Evolutionary conservation across 2,329 filamentous ascomycete species (phyloP).

Genomic region (Ophiostoma montium): DNA sequence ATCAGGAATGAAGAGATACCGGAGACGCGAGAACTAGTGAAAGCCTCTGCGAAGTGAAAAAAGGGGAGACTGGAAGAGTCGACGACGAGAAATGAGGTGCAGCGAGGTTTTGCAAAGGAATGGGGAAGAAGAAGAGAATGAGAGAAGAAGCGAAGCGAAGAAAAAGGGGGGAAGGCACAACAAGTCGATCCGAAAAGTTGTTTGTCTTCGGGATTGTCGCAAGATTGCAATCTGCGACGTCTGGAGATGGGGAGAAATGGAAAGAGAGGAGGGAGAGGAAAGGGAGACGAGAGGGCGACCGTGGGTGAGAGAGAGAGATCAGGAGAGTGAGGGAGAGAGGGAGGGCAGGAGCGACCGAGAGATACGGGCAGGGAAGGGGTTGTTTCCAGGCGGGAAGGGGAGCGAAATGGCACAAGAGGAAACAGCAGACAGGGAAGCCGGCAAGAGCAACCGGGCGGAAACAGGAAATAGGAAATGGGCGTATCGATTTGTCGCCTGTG

Average conservation of each 20-base stretch:
- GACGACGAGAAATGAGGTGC: constrained; percentile 7
- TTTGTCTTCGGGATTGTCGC: constrained; percentile 7
- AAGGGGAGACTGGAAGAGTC: constrained; percentile 11
- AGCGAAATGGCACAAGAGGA: too few species aligned
- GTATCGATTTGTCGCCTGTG: too few species aligned
- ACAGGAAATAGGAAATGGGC: too few species aligned
- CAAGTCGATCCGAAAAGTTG: not conserved
- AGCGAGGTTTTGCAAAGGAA: too few species aligned
- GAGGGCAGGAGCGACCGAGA: constrained; percentile 1
- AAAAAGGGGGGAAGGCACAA: not conserved
- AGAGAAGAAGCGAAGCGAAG: not conserved
- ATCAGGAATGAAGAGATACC: not conserved
- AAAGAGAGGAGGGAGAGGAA: not conserved
- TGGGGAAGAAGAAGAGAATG: not conserved
- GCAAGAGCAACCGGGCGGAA: not conserved
- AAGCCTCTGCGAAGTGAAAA: constrained; percentile 20
- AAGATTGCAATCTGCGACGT: constrained; percentile 9
- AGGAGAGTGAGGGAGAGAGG: constrained; percentile 1
- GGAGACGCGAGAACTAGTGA: constrained; percentile 33
- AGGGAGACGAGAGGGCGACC: not conserved
- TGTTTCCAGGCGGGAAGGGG: constrained; percentile 3
- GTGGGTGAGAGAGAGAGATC: constrained; percentile 3
- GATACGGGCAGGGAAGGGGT: constrained; percentile 5
- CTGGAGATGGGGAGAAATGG: constrained; percentile 6
- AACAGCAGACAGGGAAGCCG: too few species aligned